Evolutionary conservation across 345 rosid species (phyloP).

Genomic region (Aquilaria malaccensis): DNA sequence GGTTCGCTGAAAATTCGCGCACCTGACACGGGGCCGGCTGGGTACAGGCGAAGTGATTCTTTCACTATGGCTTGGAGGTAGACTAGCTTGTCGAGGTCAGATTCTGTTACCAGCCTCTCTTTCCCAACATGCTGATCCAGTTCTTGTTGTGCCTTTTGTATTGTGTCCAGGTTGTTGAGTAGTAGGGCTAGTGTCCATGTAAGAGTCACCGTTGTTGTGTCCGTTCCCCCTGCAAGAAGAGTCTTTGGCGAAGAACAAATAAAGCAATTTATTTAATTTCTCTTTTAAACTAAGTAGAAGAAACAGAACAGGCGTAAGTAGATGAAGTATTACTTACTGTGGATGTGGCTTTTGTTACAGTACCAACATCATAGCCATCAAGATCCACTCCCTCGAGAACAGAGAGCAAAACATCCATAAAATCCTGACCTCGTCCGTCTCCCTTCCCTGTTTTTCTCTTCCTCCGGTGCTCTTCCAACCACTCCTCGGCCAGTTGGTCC

Average conservation of each 20-base stretch:
- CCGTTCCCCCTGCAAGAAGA: constrained; percentile 12
- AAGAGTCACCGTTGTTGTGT: constrained; percentile 16
- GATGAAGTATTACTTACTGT: constrained; percentile 6
- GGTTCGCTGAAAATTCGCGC: constrained; percentile 22
- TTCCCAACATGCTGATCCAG: constrained; percentile 18
- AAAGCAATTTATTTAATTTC: too few relatives aligned
- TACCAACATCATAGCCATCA: constrained; percentile 21
- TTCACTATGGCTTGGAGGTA: constrained; percentile 33
- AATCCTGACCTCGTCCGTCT: constrained; percentile 13
- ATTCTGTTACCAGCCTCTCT: constrained; percentile 18
- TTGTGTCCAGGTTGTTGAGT: constrained; percentile 13
- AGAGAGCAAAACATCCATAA: constrained; percentile 28
- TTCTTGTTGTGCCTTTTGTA: constrained; percentile 19
- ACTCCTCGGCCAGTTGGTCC: constrained; percentile 12
- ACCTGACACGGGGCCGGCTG: constrained; percentile 24
- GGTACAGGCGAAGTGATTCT: constrained; percentile 31
- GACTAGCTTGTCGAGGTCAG: constrained; percentile 21
- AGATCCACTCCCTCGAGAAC: constrained; percentile 18
- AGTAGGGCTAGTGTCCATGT: constrained; percentile 20
- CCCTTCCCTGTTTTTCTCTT: background rate
- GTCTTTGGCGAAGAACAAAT: constrained; percentile 6
- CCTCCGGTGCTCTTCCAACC: constrained; percentile 21
- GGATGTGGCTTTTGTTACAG: constrained; percentile 28
- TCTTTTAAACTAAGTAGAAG: background rate
- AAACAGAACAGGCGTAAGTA: too few relatives aligned